phyloP scores from a whole-genome alignment of 176 grass and related monocot species.

The Oryza glaberrima region DNA sequence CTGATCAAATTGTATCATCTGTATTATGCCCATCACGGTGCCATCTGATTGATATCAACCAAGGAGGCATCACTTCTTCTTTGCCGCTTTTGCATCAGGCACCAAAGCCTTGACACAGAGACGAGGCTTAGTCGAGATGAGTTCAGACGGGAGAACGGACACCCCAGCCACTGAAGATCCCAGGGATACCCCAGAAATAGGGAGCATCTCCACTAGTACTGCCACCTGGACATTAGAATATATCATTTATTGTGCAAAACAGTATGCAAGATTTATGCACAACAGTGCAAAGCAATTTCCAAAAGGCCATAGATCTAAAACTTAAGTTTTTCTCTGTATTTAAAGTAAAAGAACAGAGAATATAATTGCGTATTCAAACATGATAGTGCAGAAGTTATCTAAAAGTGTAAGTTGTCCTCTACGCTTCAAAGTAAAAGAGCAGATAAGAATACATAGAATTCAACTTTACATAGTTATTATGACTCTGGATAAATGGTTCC shows the following conservation, averaged over 20 bases:
- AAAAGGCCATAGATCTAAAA: neutral
- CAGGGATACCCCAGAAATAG: conserved; percentile 62
- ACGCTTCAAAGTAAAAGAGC: neutral
- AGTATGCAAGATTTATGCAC: neutral
- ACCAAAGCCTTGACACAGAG: conserved; percentile 66
- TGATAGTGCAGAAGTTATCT: neutral
- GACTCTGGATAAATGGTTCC: neutral
- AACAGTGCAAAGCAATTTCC: neutral
- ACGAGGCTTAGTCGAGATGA: conserved; percentile 65
- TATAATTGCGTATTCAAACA: neutral
- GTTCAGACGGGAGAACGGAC: conserved; percentile 57
- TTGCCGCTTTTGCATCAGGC: conserved; percentile 60
- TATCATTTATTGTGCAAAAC: conserved; percentile 4
- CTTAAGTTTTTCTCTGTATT: neutral
- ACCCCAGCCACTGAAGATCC: conserved; percentile 71
- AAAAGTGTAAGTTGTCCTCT: neutral
- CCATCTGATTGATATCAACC: neutral
- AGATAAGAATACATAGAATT: neutral
- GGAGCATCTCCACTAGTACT: conserved; percentile 83
- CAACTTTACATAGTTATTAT: neutral
- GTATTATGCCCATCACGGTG: neutral
- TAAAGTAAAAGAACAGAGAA: neutral
- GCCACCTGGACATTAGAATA: conserved; percentile 58
- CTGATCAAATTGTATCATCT: neutral
- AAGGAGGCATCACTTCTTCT: conserved; percentile 38